Percentiles rank a stretch among this genome's conserved stretches.
These are phyloP conservation scores for fission yeast (Schizosaccharomyces pombe) DNA, from an alignment of 805 yeast genomes.

Conservation along the genomic window DNA sequence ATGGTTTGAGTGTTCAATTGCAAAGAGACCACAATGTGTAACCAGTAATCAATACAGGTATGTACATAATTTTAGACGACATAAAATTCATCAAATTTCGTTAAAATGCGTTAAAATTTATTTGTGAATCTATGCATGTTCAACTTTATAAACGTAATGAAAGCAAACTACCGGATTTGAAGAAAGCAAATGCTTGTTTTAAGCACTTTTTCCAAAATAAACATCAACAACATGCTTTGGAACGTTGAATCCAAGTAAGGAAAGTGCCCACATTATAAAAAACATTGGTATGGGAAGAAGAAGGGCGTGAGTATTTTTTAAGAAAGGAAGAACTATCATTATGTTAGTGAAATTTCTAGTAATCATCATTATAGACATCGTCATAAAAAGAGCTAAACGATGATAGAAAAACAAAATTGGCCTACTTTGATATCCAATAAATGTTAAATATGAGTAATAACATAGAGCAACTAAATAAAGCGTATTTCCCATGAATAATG, in stretches of 20 bases:
- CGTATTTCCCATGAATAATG: constrained; percentile 55
- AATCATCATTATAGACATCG: too few species aligned
- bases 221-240: constrained; percentile 37
- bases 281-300: constrained; percentile 41
- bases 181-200: too few species aligned
- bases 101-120: too few species aligned
- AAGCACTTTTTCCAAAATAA: constrained; percentile 16
- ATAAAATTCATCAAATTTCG: too few species aligned
- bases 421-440: constrained; percentile 59
- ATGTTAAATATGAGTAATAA: constrained; percentile 58
- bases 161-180: too few species aligned
- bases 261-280: constrained; percentile 32
- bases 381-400: neutral
- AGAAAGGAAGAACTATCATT: constrained; percentile 26
- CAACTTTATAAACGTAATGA: too few species aligned
- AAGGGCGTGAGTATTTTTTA: constrained; percentile 37
- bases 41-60: neutral
- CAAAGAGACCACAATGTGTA: too few species aligned
- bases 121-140: too few species aligned
- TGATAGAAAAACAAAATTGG: neutral
- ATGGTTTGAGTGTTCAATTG: neutral
- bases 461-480: constrained; percentile 50
- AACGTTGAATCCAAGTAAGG: constrained; percentile 47
- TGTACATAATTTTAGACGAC: neutral
- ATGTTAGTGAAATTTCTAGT: too few species aligned